These are phyloP conservation scores for Boletus coccyginus DNA, from an alignment of 768 basidiomycete genomes.

Conservation along the genomic window DNA sequence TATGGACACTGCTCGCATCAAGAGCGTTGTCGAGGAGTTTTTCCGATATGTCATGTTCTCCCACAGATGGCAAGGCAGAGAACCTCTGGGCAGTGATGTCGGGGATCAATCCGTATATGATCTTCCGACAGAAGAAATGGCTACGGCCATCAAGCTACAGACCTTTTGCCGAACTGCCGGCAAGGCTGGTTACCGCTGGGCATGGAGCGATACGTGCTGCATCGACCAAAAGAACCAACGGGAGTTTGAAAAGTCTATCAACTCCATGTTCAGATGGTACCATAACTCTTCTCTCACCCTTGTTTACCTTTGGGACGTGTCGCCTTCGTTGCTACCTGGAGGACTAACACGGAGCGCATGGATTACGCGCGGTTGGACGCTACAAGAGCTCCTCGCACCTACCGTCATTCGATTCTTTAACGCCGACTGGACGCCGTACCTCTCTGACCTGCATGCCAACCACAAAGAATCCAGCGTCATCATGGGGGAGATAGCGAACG, in stretches of 20 bases:
- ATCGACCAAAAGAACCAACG: conserved; percentile 5
- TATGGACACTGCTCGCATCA: background rate
- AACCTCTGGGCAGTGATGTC: conserved; percentile 1
- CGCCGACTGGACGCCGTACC: conserved; percentile 6
- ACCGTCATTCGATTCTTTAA: conserved; percentile 1
- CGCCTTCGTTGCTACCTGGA: background rate
- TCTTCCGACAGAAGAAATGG: background rate
- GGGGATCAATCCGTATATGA: background rate
- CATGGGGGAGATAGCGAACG: background rate
- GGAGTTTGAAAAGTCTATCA: conserved; percentile 7
- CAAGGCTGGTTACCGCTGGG: conserved; percentile 5
- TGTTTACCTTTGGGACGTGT: conserved; percentile 8
- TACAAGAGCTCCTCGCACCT: conserved; percentile 12
- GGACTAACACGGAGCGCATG: background rate
- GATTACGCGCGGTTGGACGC: conserved; percentile 10
- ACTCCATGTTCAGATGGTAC: conserved; percentile 13
- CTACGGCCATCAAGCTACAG: background rate
- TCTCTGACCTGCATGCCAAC: background rate
- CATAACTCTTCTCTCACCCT: conserved; percentile 4
- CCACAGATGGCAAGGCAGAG: conserved; percentile 11
- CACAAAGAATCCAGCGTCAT: conserved; percentile 7
- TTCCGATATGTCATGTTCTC: conserved; percentile 16
- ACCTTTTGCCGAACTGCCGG: background rate
- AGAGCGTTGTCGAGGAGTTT: background rate
- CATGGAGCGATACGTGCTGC: conserved; percentile 11